These are phyloP conservation scores for Solidago caesia DNA, from an alignment of 129 eudicot genomes.

Conservation along the genomic window DNA sequence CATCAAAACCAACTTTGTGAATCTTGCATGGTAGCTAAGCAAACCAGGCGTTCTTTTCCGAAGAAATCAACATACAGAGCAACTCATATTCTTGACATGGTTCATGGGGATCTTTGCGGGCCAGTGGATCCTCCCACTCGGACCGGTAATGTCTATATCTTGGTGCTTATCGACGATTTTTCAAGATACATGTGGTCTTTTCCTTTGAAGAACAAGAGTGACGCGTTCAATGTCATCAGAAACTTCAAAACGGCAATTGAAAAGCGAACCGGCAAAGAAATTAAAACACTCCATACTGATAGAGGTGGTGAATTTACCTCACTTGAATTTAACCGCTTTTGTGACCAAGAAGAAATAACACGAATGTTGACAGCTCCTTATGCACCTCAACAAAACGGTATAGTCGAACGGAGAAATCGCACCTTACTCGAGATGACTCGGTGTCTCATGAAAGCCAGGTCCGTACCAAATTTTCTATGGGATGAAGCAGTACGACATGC, in stretches of 20 bases:
- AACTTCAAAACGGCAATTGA: not conserved
- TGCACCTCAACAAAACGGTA: constrained; percentile 6
- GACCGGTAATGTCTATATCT: not conserved
- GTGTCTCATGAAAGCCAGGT: not conserved
- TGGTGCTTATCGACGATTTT: not conserved
- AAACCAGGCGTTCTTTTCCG: not conserved
- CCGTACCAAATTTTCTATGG: too few relatives aligned
- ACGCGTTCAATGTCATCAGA: not conserved
- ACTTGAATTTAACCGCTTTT: not conserved
- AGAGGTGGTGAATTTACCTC: constrained; percentile 9
- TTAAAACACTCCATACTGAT: not conserved
- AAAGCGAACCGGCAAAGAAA: constrained; percentile 1
- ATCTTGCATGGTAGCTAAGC: not conserved
- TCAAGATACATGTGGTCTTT: constrained; percentile 5
- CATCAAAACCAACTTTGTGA: constrained; percentile 3
- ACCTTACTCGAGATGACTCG: not conserved
- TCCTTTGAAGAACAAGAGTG: not conserved
- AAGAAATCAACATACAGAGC: not conserved
- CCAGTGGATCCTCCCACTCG: not conserved
- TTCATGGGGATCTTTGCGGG: not conserved
- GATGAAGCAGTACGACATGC: not conserved
- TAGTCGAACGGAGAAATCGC: not conserved
- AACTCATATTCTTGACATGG: not conserved
- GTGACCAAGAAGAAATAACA: constrained; percentile 4
- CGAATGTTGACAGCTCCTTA: not conserved